Conservation (phyloP, 2,329 filamentous ascomycete species). For the Salinomyces thailandicus region DNA sequence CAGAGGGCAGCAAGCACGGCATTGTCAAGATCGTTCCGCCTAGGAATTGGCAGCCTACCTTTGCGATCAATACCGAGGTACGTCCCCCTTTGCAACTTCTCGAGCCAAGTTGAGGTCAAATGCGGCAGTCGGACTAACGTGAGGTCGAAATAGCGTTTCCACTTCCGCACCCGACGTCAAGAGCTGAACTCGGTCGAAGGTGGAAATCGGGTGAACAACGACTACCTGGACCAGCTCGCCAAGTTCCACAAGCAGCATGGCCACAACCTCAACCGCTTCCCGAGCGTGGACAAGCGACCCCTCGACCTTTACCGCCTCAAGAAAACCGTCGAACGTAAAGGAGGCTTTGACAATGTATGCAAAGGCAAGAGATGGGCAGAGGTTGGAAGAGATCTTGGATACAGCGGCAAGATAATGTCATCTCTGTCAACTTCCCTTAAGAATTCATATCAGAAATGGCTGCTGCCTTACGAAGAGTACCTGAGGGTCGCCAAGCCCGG, state of each 20-base stretch:
- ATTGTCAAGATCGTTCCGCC: constrained; percentile 95
- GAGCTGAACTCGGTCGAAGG: constrained; percentile 97
- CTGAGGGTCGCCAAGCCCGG: constrained; percentile 81
- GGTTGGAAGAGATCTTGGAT: constrained; percentile 89
- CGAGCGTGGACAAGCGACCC: constrained; percentile 94
- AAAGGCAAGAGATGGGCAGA: constrained; percentile 99
- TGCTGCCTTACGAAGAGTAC: constrained; percentile 94
- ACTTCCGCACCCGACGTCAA: constrained; percentile 91
- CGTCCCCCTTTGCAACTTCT: background rate
- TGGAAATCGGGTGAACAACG: constrained; percentile 89
- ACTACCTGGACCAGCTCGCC: constrained; percentile 85
- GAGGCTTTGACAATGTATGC: constrained; percentile 93
- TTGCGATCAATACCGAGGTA: constrained; percentile 96
- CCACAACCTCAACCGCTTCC: constrained; percentile 83
- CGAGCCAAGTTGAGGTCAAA: background rate
- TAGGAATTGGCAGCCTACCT: constrained; percentile 84
- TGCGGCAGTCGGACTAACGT: constrained; percentile 10
- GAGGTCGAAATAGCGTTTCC: constrained; percentile 60
- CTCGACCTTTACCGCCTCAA: constrained; percentile 92
- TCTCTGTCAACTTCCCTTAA: constrained; percentile 94
- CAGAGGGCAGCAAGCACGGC: constrained; percentile 77
- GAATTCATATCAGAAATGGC: constrained; percentile 95
- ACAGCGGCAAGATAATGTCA: constrained; percentile 99
- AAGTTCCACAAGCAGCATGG: constrained; percentile 98
- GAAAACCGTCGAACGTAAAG: constrained; percentile 88